These are phyloP conservation scores for Ophiostoma tasmaniense DNA, from an alignment of 2,329 filamentous ascomycete genomes.

Conservation along the genomic window DNA sequence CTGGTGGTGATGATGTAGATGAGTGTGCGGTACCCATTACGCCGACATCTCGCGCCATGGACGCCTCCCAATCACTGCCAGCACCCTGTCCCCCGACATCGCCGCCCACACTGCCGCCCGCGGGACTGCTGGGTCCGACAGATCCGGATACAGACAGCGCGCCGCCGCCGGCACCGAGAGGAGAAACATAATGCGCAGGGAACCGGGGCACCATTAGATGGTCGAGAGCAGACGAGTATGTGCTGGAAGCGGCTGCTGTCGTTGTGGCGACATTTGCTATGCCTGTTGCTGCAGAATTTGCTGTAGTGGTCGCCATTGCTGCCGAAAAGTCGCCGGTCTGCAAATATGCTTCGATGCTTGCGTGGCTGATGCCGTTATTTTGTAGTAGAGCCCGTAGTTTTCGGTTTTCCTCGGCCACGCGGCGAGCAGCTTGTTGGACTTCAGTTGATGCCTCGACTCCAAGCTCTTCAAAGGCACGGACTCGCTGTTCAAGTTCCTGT, in stretches of 20 bases:
- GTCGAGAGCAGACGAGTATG: conserved; percentile 25
- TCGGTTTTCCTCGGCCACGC: conserved; percentile 61
- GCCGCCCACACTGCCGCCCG: not conserved
- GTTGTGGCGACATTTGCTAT: too few species aligned
- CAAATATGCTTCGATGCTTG: conserved; percentile 41
- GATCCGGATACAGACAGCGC: conserved; percentile 4
- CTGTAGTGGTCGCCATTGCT: not conserved
- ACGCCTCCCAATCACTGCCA: not conserved
- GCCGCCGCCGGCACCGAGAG: conserved; percentile 24
- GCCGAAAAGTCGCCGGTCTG: conserved; percentile 15
- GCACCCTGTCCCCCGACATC: not conserved
- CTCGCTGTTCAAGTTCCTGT: conserved; percentile 56
- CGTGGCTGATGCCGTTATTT: conserved; percentile 47
- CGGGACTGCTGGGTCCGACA: conserved; percentile 13
- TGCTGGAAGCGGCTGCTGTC: not conserved
- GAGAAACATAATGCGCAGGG: conserved; percentile 25
- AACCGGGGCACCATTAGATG: conserved; percentile 32
- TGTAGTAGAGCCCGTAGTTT: conserved; percentile 52
- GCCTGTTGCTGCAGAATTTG: not conserved
- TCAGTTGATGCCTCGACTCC: conserved; percentile 63
- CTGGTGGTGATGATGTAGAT: not conserved
- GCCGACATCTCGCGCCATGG: not conserved
- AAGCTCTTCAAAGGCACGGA: conserved; percentile 53
- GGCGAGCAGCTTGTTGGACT: conserved; percentile 60
- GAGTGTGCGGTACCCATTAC: not conserved